A percentile compares a stretch with the other conserved stretches of the same genome.
These are phyloP conservation scores for Kentomonas sorsogonicus DNA, from an alignment of 208 protist species.

Conservation along the genomic window DNA sequence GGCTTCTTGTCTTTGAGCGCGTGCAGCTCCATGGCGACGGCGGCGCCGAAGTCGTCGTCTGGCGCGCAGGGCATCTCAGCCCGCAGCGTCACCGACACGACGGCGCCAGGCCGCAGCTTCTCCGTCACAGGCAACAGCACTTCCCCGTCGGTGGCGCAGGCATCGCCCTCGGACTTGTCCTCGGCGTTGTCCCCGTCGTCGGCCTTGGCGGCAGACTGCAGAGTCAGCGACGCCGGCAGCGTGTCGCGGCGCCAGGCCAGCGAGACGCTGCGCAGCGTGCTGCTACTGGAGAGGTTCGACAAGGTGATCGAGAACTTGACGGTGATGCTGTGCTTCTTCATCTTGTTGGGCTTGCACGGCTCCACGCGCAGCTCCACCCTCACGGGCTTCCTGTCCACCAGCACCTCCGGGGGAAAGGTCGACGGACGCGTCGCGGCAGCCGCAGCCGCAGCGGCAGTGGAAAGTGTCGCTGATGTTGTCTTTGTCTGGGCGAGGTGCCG, in stretches of 20 bases:
- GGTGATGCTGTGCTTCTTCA: constrained; percentile 33
- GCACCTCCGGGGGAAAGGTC: constrained; percentile 17
- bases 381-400: constrained; percentile 36
- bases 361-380: constrained; percentile 22
- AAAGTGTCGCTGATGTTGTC: not conserved
- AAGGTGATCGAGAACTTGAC: constrained; percentile 31
- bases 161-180: not conserved
- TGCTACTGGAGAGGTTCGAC: constrained; percentile 26
- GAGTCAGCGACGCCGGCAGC: not conserved
- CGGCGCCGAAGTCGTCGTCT: too few species aligned
- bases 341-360: constrained; percentile 42
- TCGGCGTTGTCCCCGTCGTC: not conserved
- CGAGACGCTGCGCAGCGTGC: constrained; percentile 21
- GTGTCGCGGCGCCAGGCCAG: not conserved
- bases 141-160: too few species aligned
- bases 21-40: too few species aligned
- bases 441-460: constrained; percentile 2
- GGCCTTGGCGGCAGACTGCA: not conserved
- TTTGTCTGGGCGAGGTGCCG: not conserved
- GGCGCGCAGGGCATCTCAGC: too few species aligned
- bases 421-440: constrained; percentile 8
- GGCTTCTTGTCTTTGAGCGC: constrained; percentile 21
- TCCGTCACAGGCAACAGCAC: too few species aligned
- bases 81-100: too few species aligned
- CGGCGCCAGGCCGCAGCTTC: too few species aligned